These are phyloP conservation scores for Tetraselmis chui DNA, from an alignment of 139 green algal species.

Conservation along the genomic window DNA sequence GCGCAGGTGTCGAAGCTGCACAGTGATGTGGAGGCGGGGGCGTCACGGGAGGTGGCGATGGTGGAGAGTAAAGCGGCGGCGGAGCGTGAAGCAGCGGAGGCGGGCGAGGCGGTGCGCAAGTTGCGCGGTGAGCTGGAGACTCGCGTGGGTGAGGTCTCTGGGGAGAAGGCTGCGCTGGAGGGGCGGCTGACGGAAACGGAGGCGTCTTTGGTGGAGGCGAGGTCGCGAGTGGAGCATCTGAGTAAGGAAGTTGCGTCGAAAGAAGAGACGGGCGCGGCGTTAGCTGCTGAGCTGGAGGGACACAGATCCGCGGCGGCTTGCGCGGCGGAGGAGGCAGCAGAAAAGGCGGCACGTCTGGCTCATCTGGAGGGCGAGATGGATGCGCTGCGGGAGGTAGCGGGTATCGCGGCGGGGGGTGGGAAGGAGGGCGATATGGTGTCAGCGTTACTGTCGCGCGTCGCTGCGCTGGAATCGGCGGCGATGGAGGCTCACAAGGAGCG, in stretches of 20 bases:
- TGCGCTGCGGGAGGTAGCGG: conserved; percentile 48
- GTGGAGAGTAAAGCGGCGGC: neutral
- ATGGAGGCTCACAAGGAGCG: conserved; percentile 45
- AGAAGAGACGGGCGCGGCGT: neutral
- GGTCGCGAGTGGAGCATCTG: conserved; percentile 17
- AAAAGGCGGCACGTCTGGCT: conserved; percentile 36
- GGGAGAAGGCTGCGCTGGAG: conserved; percentile 27
- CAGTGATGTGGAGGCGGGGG: neutral
- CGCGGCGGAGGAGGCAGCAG: conserved; percentile 24
- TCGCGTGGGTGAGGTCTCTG: conserved; percentile 22
- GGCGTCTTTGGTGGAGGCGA: neutral
- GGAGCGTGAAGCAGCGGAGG: neutral
- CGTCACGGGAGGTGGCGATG: neutral
- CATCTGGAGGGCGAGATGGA: conserved; percentile 65
- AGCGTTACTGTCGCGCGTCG: conserved; percentile 60
- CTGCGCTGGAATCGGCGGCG: conserved; percentile 52
- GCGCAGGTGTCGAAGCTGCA: neutral
- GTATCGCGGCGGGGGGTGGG: conserved; percentile 38
- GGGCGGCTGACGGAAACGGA: neutral
- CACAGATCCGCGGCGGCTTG: neutral
- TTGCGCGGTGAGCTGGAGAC: conserved; percentile 1
- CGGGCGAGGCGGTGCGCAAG: neutral
- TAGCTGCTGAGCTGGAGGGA: neutral
- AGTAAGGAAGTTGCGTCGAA: conserved; percentile 25
- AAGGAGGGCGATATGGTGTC: conserved; percentile 63